Evolutionary conservation across 192 early-diverging fungal genomes (phyloP), one percentile per base, ranked within the genome.

Genomic region (Coemansia sp.): DNA sequence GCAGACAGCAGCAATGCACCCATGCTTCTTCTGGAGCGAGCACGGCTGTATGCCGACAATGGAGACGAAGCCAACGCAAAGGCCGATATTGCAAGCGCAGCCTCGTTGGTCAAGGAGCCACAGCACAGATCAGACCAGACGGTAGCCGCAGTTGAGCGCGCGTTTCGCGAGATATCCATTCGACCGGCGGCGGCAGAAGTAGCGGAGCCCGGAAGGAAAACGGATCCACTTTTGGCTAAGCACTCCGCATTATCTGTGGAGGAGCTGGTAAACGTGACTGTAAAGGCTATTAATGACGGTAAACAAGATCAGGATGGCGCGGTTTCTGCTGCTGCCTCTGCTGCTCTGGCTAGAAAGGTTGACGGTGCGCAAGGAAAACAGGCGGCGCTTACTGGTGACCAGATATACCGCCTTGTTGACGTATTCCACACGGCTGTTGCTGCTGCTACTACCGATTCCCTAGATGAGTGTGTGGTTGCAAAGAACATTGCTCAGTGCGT

Each of bases 71-170:
- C 62, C 0, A 45, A 58, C 13, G 78, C 78, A 4, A 66, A 66
- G 7, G 13, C 56, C 13, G 78, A 81, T 53, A 71, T 81, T 14
- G 61, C 78, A 11, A 73, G 62, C 20, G 78, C 78, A 13, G 72
- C 78, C 0, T 43, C 70, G 5, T 61, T 81, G 19, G 69, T 69
- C n/a, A 64, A 68, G 19, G 78, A 81, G 16, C 60, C 67, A 0
- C 22, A 16, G 32, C 54, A 72, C 61, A 61, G 20, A 5, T 20
- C 59, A 1, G 44, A 50, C 17, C 65, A 71, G 16, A 64, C 50
- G 25, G 66, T 81, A 4, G 73, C 63, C 4, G 73, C 72, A 4
- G 73, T 81, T 3, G 78, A 81, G 49, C 69, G 61, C 14, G 73
- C 78, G 2, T 62, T 81, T 5, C 65, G 67, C 7, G 66, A 75